These are phyloP conservation scores for Suillus spraguei DNA, from an alignment of 768 basidiomycete genomes.

Conservation along the genomic window DNA sequence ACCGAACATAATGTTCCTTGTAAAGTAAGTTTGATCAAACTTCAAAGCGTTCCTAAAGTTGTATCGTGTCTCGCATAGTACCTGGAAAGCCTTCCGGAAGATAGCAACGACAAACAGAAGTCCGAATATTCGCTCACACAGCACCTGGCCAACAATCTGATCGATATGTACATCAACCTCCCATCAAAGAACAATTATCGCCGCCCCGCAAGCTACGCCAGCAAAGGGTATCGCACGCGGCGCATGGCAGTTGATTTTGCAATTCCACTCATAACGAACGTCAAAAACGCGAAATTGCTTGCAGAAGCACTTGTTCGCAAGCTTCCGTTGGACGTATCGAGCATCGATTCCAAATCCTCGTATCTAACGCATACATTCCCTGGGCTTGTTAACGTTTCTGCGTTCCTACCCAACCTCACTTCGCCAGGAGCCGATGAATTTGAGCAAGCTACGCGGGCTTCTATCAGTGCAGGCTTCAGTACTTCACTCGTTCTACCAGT, in stretches of 20 bases:
- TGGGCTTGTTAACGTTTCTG: slow-evolving; percentile 85
- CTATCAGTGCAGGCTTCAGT: slow-evolving; percentile 89
- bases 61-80: slow-evolving; percentile 52
- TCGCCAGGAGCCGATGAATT: slow-evolving; percentile 53
- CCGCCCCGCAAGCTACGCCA: slow-evolving; percentile 94
- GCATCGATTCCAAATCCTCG: slow-evolving; percentile 91
- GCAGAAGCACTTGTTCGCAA: slow-evolving; percentile 91
- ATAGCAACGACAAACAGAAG: slow-evolving; percentile 78
- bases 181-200: slow-evolving; percentile 98
- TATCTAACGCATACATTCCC: slow-evolving; percentile 90
- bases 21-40: slow-evolving; percentile 59
- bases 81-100: slow-evolving; percentile 83
- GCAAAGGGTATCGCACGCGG: slow-evolving; percentile 95
- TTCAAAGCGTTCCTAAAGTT: neutral
- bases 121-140: slow-evolving; percentile 97
- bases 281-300: slow-evolving; percentile 97
- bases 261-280: slow-evolving; percentile 95
- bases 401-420: slow-evolving; percentile 78
- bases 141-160: slow-evolving; percentile 94
- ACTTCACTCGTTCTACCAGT: slow-evolving; percentile 78
- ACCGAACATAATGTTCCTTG: slow-evolving; percentile 96
- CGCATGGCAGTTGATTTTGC: slow-evolving; percentile 99
- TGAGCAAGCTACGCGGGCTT: slow-evolving; percentile 71
- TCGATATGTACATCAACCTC: slow-evolving; percentile 99
- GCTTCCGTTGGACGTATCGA: slow-evolving; percentile 88